Conservation (phyloP, 768 basidiomycete species). For the Macrolepiota dolichaula region DNA sequence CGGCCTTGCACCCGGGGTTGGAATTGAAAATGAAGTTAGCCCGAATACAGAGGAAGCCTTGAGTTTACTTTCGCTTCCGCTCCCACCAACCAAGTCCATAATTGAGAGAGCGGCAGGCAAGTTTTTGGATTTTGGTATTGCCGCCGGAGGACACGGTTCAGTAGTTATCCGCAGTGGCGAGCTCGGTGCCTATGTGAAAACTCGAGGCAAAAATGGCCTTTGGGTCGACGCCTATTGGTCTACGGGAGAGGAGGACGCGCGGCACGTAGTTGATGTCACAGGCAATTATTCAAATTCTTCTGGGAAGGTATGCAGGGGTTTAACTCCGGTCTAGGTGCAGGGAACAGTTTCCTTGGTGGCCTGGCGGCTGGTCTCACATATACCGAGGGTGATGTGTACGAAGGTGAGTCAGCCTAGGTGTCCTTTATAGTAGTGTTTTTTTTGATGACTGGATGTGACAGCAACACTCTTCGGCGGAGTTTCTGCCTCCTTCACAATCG, state of each 20-base stretch:
- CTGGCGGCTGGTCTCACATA: slow-evolving; percentile 68
- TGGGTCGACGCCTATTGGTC: slow-evolving; percentile 82
- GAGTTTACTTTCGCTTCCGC: slow-evolving; percentile 52
- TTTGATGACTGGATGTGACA: slow-evolving; percentile 24
- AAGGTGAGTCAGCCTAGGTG: slow-evolving; percentile 45
- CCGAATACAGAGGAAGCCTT: slow-evolving; percentile 88
- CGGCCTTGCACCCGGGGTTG: too few relatives aligned
- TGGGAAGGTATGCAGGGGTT: not conserved
- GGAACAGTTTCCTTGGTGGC: slow-evolving; percentile 86
- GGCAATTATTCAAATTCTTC: slow-evolving; percentile 36
- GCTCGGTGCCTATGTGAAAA: slow-evolving; percentile 67
- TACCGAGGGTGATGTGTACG: slow-evolving; percentile 53
- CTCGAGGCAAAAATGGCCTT: slow-evolving; percentile 27
- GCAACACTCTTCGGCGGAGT: slow-evolving; percentile 75
- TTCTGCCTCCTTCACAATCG: slow-evolving; percentile 79
- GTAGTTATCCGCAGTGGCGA: slow-evolving; percentile 76
- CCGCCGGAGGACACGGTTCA: slow-evolving; percentile 42
- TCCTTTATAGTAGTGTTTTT: not conserved
- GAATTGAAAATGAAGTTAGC: slow-evolving; percentile 30
- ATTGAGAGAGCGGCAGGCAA: slow-evolving; percentile 66
- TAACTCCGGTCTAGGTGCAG: slow-evolving; percentile 59
- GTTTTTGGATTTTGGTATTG: slow-evolving; percentile 62
- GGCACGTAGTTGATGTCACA: slow-evolving; percentile 76
- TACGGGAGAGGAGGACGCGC: slow-evolving; percentile 29
- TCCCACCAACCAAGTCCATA: slow-evolving; percentile 42